A percentile compares a stretch with the other conserved stretches of the same genome.
These are phyloP conservation scores for Kwoniella sp. DNA, from an alignment of 768 basidiomycete species.

Conservation along the genomic window DNA sequence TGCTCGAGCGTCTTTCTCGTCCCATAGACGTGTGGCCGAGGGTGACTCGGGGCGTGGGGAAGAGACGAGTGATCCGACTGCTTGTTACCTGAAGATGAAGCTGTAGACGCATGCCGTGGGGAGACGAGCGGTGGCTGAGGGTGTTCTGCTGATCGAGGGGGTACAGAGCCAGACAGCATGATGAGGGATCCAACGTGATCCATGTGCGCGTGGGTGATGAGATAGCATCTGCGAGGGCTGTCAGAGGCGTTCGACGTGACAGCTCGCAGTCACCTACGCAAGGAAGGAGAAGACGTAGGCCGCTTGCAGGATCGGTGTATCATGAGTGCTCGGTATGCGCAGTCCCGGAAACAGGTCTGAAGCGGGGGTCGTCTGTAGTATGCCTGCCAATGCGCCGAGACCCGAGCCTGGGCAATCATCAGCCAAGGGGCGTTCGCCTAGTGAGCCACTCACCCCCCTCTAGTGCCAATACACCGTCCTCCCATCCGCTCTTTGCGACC, in stretches of 20 bases:
- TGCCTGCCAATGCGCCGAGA: slow-evolving; percentile 65
- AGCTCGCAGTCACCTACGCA: slow-evolving; percentile 29
- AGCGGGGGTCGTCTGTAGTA: slow-evolving; percentile 52
- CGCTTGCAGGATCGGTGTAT: slow-evolving; percentile 38
- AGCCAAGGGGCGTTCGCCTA: no score
- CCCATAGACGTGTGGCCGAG: slow-evolving; percentile 34
- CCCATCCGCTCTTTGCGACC: slow-evolving; percentile 62
- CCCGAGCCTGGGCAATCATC: slow-evolving; percentile 65
- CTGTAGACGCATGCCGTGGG: not conserved
- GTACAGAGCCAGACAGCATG: slow-evolving; percentile 72
- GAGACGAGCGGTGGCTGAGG: slow-evolving; percentile 2
- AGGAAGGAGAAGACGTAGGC: slow-evolving; percentile 46
- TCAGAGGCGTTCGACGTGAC: slow-evolving; percentile 1
- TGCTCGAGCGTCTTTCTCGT: slow-evolving; percentile 30
- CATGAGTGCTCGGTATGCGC: slow-evolving; percentile 25
- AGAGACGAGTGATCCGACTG: not conserved
- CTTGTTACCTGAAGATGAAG: not conserved
- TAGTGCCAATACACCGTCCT: slow-evolving; percentile 72
- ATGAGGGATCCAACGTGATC: slow-evolving; percentile 84
- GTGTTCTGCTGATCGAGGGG: slow-evolving; percentile 15
- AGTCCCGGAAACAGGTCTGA: slow-evolving; percentile 22
- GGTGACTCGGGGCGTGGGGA: not conserved
- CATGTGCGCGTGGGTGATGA: slow-evolving; percentile 83
- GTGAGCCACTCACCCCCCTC: slow-evolving; percentile 68
- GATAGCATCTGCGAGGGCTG: slow-evolving; percentile 60